Evolutionary conservation across 2,329 filamentous ascomycete species (phyloP).

Genomic region (Huntiella decipiens): DNA sequence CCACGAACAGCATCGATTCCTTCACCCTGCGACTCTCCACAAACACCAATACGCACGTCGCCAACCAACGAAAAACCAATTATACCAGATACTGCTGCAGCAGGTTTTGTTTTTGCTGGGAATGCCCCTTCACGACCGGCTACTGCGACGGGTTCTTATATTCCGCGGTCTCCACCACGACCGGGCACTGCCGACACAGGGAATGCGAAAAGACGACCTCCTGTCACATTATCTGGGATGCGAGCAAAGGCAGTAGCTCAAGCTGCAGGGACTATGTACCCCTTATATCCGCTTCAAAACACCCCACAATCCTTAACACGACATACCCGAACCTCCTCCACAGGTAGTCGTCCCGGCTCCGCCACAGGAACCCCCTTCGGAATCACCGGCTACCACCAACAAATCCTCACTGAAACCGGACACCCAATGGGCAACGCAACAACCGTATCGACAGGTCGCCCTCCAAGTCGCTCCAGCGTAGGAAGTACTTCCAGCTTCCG

Average conservation of each 20-base stretch:
- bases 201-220: not conserved
- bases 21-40: not conserved
- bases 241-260: not conserved
- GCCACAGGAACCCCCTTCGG: no score
- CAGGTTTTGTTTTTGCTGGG: conserved; percentile 1
- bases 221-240: conserved; percentile 1
- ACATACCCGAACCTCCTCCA: no score
- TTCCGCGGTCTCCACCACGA: not conserved
- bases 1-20: not conserved
- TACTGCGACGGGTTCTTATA: no score
- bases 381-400: no score
- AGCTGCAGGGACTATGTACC: not conserved
- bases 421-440: no score
- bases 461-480: no score
- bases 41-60: not conserved
- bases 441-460: no score
- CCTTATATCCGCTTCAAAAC: no score
- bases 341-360: no score
- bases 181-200: not conserved
- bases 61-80: not conserved
- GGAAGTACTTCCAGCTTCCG: no score
- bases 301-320: no score
- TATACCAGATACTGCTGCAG: not conserved
- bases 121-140: not conserved
- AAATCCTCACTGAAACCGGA: no score